Base-by-base conservation (phyloP, 306 rosid genomes). In the Quercus bicolor region DNA sequence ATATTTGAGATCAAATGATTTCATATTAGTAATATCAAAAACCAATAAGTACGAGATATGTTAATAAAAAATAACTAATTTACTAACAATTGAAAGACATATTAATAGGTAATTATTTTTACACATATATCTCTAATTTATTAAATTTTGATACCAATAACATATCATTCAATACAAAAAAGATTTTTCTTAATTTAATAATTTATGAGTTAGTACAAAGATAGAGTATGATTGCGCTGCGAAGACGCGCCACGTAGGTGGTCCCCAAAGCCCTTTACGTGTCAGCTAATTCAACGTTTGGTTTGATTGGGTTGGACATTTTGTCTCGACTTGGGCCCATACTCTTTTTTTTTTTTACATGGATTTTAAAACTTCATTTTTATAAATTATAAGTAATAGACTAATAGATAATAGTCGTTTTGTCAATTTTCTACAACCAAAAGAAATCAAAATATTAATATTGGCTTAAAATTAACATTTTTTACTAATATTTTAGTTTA, bases 181-280 rank as follows among this genome's bases (percentile, higher is more conserved):
- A 34, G 6, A 34, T 34, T 34, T 34, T 9, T 34, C 10, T 34
- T 34, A 37, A 37, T 37, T 37, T 37, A 37, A 37, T 37, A 6
- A 37, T 37, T 6, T 37, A 0, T 8, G 11, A 15, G 73, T 11
- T 4, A 15, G 70, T 57, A 29, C 24, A 34, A 60, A 75, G 10
- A 48, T 65, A 71, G 59, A 75, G 26, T 20, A 73, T 75, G 45
- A 72, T 48, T 78, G 28, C 52, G 76, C 71, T 65, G 75, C 76
- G 78, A 80, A 75, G 72, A 53, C 66, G 79, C 75, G 86, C 74
- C 88, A 87, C 86, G 88, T 77, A 73, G 12, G 77, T 75, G 82
- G 80, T 37, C 68, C 74, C 20, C 84, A 73, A 14, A 19, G 81
- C 18, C 14, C 28, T 70, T 73, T 74, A 84, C 86, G 76, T 78